A percentile compares a stretch with the other conserved stretches of the same genome.
phyloP scores from a whole-genome alignment of 1,284 basidiomycete species.

The Austroboletus niveus region DNA sequence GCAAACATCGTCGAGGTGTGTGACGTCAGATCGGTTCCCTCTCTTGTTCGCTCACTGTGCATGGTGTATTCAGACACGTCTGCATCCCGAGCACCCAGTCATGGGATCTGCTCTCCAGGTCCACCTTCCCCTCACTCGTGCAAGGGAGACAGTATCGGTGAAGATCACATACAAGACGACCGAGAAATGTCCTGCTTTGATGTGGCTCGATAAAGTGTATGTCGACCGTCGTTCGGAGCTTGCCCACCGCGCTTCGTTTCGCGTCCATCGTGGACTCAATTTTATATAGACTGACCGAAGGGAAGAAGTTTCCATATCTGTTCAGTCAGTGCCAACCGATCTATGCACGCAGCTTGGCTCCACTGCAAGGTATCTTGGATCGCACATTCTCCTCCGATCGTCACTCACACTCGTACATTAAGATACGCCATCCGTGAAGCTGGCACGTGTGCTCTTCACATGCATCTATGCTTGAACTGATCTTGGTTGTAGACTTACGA shows the following conservation, averaged over 20 bases:
- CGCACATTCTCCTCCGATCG: not conserved
- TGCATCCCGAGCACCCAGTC: conserved; percentile 58
- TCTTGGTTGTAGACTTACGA: conserved; percentile 61
- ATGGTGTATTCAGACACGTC: conserved; percentile 40
- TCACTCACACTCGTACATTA: not conserved
- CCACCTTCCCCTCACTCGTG: conserved; percentile 43
- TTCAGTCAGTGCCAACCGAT: conserved; percentile 97
- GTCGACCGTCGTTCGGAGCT: conserved; percentile 18
- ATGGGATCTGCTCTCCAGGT: conserved; percentile 74
- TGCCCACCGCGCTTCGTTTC: too few species aligned
- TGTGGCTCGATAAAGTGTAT: conserved; percentile 88
- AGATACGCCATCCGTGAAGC: conserved; percentile 73
- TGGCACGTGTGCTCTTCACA: conserved; percentile 42
- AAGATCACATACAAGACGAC: conserved; percentile 80
- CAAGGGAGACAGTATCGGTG: conserved; percentile 52
- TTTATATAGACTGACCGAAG: conserved; percentile 75
- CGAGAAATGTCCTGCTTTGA: conserved; percentile 78
- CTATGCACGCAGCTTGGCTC: conserved; percentile 77
- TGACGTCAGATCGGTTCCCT: not conserved
- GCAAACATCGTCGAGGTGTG: conserved; percentile 35
- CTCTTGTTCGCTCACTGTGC: not conserved
- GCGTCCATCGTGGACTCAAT: not conserved
- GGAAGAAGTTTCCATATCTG: conserved; percentile 83
- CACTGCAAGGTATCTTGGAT: conserved; percentile 67
- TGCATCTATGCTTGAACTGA: not conserved